Evolutionary conservation across 257 asterid genomes (phyloP).

Genomic region (Nicotiana obtusifolia): DNA sequence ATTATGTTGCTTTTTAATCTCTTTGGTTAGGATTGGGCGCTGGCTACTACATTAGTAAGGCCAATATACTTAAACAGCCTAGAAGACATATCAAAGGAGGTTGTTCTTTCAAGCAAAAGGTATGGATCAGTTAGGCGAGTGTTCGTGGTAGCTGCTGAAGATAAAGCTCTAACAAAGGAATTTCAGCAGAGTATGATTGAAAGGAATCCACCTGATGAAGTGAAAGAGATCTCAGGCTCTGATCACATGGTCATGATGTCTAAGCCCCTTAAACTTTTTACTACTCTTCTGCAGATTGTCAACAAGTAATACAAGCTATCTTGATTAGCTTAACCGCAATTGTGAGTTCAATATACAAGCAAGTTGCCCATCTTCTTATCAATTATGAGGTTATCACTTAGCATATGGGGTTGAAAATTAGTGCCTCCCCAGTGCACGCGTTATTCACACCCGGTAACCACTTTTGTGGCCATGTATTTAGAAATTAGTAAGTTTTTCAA

Average conservation of each 20-base stretch:
- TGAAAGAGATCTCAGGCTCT: conserved; percentile 21
- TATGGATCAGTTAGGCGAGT: conserved; percentile 28
- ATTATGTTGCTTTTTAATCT: not conserved
- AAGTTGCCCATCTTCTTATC: not conserved
- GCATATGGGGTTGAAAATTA: too few species aligned
- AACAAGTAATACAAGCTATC: not conserved
- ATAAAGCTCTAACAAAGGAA: conserved; percentile 14
- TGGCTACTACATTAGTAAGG: conserved; percentile 27
- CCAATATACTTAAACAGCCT: conserved; percentile 9
- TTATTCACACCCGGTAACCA: too few species aligned
- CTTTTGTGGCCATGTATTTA: too few species aligned
- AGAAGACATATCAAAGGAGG: conserved; percentile 14
- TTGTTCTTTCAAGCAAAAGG: conserved; percentile 5
- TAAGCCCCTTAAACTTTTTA: conserved; percentile 21
- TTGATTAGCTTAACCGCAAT: not conserved
- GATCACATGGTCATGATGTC: conserved; percentile 43
- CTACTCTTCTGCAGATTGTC: conserved; percentile 15
- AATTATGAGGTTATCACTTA: not conserved
- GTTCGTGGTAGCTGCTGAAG: conserved; percentile 21
- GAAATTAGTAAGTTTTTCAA: too few species aligned
- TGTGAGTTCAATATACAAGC: not conserved
- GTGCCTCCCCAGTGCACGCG: too few species aligned
- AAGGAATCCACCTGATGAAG: conserved; percentile 35
- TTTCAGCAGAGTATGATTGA: conserved; percentile 27
- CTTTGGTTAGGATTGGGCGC: conserved; percentile 25